Percentiles rank a stretch among this genome's conserved stretches.
Conservation (phyloP, 2,329 filamentous ascomycete species). For the Metarhizium guizhouense region DNA sequence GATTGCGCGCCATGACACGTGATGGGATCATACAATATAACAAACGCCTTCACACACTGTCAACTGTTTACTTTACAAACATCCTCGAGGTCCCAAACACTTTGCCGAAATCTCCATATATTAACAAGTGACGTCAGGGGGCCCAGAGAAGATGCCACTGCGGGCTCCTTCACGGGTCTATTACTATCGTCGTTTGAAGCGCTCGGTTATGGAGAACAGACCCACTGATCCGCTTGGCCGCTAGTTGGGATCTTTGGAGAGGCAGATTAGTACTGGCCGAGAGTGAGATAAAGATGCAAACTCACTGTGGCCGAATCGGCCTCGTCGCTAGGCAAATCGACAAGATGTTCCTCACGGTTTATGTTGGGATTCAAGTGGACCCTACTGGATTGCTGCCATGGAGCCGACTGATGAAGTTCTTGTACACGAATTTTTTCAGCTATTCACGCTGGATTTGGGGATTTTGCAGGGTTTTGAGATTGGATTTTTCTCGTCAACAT, state of each 20-base stretch:
- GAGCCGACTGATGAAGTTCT: background rate
- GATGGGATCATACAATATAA: background rate
- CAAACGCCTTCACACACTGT: background rate
- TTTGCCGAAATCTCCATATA: background rate
- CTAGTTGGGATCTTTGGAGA: background rate
- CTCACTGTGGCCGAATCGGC: background rate
- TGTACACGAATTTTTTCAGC: background rate
- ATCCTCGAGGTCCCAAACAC: background rate
- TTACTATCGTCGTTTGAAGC: background rate
- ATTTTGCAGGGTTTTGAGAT: background rate
- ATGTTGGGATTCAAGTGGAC: background rate
- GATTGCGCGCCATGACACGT: slow-evolving; percentile 2
- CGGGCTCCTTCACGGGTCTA: background rate
- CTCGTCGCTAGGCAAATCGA: background rate
- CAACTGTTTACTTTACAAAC: background rate
- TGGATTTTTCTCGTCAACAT: background rate
- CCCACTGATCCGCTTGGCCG: background rate
- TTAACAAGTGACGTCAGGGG: background rate
- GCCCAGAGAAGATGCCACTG: background rate
- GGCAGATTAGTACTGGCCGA: background rate
- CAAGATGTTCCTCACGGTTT: background rate
- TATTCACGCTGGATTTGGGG: background rate
- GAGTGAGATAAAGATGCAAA: background rate
- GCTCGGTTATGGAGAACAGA: background rate
- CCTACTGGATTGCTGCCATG: background rate